phyloP scores from a whole-genome alignment of 2,329 filamentous ascomycete species.

The Acarospora socialis region DNA sequence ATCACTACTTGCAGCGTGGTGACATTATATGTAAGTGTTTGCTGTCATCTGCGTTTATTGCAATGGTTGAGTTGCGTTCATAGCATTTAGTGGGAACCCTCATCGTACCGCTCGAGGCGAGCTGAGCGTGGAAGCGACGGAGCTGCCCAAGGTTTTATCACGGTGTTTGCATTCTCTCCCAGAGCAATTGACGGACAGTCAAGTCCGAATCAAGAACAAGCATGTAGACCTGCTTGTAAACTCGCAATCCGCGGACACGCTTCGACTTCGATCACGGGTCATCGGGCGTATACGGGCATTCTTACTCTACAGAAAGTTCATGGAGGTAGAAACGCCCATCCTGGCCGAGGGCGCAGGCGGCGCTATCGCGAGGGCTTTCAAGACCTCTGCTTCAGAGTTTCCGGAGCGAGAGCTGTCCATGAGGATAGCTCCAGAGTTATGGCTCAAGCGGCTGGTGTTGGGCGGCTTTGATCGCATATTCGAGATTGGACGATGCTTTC shows the following conservation, averaged over 20 bases:
- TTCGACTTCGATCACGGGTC: slow-evolving; percentile 61
- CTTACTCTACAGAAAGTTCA: slow-evolving; percentile 56
- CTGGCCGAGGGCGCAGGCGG: slow-evolving; percentile 72
- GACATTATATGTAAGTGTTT: slow-evolving; percentile 62
- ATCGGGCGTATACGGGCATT: slow-evolving; percentile 60
- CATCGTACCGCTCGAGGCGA: slow-evolving; percentile 59
- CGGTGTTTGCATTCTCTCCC: slow-evolving; percentile 73
- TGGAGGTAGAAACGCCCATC: slow-evolving; percentile 86
- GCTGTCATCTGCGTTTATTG: slow-evolving; percentile 2
- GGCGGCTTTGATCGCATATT: slow-evolving; percentile 82
- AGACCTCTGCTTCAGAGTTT: slow-evolving; percentile 65
- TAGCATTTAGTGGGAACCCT: slow-evolving; percentile 56
- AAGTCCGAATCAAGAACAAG: slow-evolving; percentile 59
- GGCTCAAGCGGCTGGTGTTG: slow-evolving; percentile 81
- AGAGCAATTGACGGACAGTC: slow-evolving; percentile 50
- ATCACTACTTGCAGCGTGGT: slow-evolving; percentile 57
- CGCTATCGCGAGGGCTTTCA: slow-evolving; percentile 73
- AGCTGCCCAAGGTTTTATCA: slow-evolving; percentile 57
- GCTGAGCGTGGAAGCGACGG: slow-evolving; percentile 54
- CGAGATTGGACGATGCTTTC: slow-evolving; percentile 82
- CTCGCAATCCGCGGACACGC: slow-evolving; percentile 48
- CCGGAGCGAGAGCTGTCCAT: slow-evolving; percentile 57
- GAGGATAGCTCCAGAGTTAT: slow-evolving; percentile 85
- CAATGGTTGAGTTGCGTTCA: slow-evolving; percentile 11
- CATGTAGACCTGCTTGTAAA: slow-evolving; percentile 81